Conservation (phyloP, 805 yeast genomes). For the Yarrowia sp. region DNA sequence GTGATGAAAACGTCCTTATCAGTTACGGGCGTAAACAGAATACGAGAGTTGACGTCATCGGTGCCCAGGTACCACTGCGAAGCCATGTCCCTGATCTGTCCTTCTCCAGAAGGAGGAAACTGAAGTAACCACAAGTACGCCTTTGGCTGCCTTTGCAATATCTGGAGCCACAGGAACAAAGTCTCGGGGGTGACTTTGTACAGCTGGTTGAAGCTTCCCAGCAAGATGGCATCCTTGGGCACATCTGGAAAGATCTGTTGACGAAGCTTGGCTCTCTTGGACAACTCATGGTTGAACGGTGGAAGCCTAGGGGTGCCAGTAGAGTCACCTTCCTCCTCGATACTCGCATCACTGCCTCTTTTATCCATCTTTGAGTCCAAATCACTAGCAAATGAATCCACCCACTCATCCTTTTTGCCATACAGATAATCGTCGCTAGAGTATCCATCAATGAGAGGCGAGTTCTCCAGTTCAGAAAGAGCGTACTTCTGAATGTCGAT, state of each 20-base stretch:
- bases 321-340: constrained; percentile 2
- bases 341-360: not conserved
- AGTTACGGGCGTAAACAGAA: constrained; percentile 50
- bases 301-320: constrained; percentile 2
- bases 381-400: not conserved
- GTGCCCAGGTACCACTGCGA: constrained; percentile 45
- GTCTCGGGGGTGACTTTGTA: constrained; percentile 50
- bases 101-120: constrained; percentile 48
- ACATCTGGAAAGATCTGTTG: constrained; percentile 45
- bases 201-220: constrained; percentile 50
- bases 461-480: constrained; percentile 7
- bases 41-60: constrained; percentile 43
- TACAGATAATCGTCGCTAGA: constrained; percentile 39
- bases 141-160: constrained; percentile 45
- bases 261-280: constrained; percentile 10
- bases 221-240: constrained; percentile 44
- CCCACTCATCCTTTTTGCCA: constrained; percentile 21
- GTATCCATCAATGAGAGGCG: constrained; percentile 17
- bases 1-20: constrained; percentile 48
- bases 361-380: constrained; percentile 5
- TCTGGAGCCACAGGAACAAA: constrained; percentile 47
- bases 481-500: constrained; percentile 17
- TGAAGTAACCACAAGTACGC: constrained; percentile 49
- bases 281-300: constrained; percentile 14
- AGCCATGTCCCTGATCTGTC: constrained; percentile 45